Conservation (phyloP, 2,329 filamentous ascomycete genomes). For the Cadophora sp. region DNA sequence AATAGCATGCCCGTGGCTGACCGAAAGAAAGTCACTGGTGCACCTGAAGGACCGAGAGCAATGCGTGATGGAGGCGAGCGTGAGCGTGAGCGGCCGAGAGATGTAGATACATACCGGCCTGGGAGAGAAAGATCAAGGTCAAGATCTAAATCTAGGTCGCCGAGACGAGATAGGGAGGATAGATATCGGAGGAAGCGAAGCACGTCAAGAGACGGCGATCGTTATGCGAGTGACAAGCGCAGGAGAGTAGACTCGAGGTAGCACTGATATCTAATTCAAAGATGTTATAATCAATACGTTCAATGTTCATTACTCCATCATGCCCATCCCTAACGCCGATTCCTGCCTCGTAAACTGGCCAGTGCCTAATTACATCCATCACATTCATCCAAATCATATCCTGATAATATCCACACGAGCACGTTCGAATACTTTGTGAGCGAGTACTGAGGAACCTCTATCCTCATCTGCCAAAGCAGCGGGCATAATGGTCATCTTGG, state of each 20-base stretch:
- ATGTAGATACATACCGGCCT: conserved; percentile 41
- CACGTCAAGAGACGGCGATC: conserved; percentile 59
- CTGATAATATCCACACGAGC: conserved; percentile 86
- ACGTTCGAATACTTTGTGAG: conserved; percentile 81
- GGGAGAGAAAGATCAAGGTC: conserved; percentile 48
- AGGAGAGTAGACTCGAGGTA: conserved; percentile 57
- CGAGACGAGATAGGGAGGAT: conserved; percentile 57
- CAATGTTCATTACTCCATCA: conserved; percentile 23
- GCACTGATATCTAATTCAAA: conserved; percentile 24
- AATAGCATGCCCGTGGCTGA: conserved; percentile 76
- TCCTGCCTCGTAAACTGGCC: conserved; percentile 13
- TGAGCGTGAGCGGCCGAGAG: conserved; percentile 46
- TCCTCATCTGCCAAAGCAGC: conserved; percentile 65
- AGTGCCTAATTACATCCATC: conserved; percentile 10
- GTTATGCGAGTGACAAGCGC: conserved; percentile 65
- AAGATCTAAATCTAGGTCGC: conserved; percentile 57
- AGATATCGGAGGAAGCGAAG: conserved; percentile 62
- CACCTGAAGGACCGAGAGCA: conserved; percentile 43
- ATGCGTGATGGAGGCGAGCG: conserved; percentile 43
- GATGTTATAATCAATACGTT: conserved; percentile 20
- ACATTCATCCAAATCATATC: conserved; percentile 58
- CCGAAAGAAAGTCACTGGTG: conserved; percentile 47
- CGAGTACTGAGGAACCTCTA: conserved; percentile 62
- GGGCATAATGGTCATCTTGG: conserved; percentile 77
- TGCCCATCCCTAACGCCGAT: conserved; percentile 16